Base-by-base conservation (phyloP, 139 green algal genomes). In the Medakamo hakoo region DNA sequence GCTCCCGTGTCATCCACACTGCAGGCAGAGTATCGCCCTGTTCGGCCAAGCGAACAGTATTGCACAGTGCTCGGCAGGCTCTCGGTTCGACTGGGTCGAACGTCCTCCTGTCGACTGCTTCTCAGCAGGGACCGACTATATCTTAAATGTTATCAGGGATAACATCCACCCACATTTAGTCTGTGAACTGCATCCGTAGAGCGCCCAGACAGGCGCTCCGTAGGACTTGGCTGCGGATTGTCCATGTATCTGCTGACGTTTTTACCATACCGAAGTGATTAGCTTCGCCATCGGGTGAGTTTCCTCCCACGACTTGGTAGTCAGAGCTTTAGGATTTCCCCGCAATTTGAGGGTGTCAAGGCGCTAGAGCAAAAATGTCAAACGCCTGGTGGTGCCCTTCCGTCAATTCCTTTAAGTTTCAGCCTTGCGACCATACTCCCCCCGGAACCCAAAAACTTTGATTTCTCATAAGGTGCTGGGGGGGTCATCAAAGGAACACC, bases 391-490 rank as follows among this genome's bases (percentile, higher is more conserved):
- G 85, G 82, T 93, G 85, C 85, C 82, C 85, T 93, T 92, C 85
- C 86, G 86, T 93, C 84, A 93, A 93, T 90, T 93, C 84, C 86
- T 94, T 90, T 90, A 89, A 88, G 82, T 91, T 91, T 91, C 80
- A 89, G 80, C 78, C 82, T 89, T 88, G 84, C 87, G 84, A 94
- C 85, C 85, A 94, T 94, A 94, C 87, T 93, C 82, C 87, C 85
- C 86, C 82, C 80, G 85, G 86, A 94, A 93, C 82, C 86, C 86
- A 92, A 93, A 94, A 88, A 95, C 84, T 92, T 93, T 94, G 85
- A 94, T 95, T 95, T 95, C 86, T 95, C 86, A 88, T 89, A 91
- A 96, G 88, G 88, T 96, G 87, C 87, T 90, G 86, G 86, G 76
- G 80, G 83, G 82, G 88, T 96, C 87, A 95, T 95, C 79, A 80